These are phyloP conservation scores for Wallacemonas sp. DNA, from an alignment of 208 protist genomes.

Conservation along the genomic window DNA sequence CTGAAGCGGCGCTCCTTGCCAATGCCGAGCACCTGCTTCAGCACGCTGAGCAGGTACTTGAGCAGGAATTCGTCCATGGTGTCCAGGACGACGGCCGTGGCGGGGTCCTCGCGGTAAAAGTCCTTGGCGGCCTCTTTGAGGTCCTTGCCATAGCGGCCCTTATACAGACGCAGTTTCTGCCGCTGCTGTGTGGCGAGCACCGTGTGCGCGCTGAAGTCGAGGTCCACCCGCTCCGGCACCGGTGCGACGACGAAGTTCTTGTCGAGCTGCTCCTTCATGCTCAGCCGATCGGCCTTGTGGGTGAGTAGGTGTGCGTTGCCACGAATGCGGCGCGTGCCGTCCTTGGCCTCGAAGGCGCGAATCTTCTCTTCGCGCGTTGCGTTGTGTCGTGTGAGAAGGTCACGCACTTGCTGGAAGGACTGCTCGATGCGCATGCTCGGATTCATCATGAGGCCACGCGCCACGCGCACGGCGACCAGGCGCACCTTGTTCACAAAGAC, in stretches of 20 bases:
- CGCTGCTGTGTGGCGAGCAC: slow-evolving; percentile 88
- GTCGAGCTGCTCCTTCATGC: slow-evolving; percentile 61
- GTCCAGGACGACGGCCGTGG: slow-evolving; percentile 81
- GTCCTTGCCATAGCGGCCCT: slow-evolving; percentile 79
- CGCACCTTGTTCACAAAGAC: slow-evolving; percentile 87
- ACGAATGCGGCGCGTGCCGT: slow-evolving; percentile 83
- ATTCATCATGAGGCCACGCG: slow-evolving; percentile 81
- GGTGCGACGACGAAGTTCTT: slow-evolving; percentile 70
- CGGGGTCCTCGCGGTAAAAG: slow-evolving; percentile 87
- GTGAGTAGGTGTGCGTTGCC: slow-evolving; percentile 72
- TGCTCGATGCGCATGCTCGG: slow-evolving; percentile 74
- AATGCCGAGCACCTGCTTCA: slow-evolving; percentile 86
- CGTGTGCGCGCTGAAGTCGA: slow-evolving; percentile 85
- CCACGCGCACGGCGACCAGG: slow-evolving; percentile 75
- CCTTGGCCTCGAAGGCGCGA: slow-evolving; percentile 80
- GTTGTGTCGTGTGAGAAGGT: slow-evolving; percentile 73
- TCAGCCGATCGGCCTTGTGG: slow-evolving; percentile 41
- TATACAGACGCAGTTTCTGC: slow-evolving; percentile 85
- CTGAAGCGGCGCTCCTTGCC: slow-evolving; percentile 74
- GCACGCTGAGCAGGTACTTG: slow-evolving; percentile 78
- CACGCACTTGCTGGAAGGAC: slow-evolving; percentile 58
- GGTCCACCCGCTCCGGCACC: slow-evolving; percentile 80
- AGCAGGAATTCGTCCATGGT: slow-evolving; percentile 90
- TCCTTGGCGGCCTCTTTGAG: slow-evolving; percentile 74
- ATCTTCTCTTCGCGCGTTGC: slow-evolving; percentile 79